Base-by-base conservation (phyloP, 225 moss, liverwort and hornwort species). In the Pseudisothecium myosuroides region DNA sequence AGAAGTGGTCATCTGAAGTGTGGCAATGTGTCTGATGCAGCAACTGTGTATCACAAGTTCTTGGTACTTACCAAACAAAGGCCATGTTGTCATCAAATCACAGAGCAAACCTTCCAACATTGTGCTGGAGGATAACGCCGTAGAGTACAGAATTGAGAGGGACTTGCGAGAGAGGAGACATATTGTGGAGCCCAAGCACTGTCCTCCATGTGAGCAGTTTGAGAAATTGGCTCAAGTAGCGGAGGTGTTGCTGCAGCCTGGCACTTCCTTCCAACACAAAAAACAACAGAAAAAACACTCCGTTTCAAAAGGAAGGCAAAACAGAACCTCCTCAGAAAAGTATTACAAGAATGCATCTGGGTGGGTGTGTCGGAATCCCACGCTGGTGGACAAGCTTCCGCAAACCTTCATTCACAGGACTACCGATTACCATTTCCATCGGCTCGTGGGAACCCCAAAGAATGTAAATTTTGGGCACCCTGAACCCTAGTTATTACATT, bases 341-440 rank as follows among this genome's bases (percentile, higher is more conserved):
- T 54, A 63, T 47, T 75, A 68, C 72, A 91, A 66, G 64, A 91
- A 92, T 86, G 92, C 91, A 50, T 93, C 91, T 39, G 93, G 93
- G 65, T 91, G 92, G 93, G 89, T 92, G 64, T 93, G 95, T 59
- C 93, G 89, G 64, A 90, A 67, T 63, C 93, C 92, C 50, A 90
- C 95, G 56, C 88, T 93, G 32, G 93, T 92, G 81, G 95, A 95
- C 14, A 87, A 88, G 86, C 93, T 95, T 37, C 95, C 95, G 31
- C 93, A 92, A 73, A 92, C 92, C 16, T 95, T 92, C 80, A 92
- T 95, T 54, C 95, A 95, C 84, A 89, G 83, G 81, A 95, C 95
- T 41, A 91, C 92, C 5, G 95, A 95, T 76, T 95, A 92, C 55
- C 81, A 93, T 56, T 93, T 91, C 52, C 93, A 91, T 34, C 93